Percentiles rank a stretch among this genome's conserved stretches.
Conservation (phyloP, 257 asterid species). For the Gentiana macrophylla region DNA sequence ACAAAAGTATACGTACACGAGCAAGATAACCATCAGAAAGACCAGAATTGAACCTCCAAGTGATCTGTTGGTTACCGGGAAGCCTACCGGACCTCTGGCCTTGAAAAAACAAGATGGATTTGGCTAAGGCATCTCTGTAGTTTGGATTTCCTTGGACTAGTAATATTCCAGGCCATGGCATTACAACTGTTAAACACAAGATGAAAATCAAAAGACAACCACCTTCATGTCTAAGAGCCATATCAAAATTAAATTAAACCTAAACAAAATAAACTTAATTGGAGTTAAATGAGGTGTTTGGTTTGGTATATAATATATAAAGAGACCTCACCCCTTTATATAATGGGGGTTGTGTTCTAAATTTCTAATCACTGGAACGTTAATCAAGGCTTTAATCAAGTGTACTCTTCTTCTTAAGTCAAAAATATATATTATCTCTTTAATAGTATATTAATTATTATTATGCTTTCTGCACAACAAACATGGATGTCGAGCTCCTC, state of each 20-base stretch:
- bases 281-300: no score
- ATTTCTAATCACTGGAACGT: no score
- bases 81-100: constrained; percentile 83
- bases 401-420: no score
- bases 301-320: no score
- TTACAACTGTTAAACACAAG: constrained; percentile 10
- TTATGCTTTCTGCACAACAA: no score
- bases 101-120: constrained; percentile 75
- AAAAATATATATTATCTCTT: no score
- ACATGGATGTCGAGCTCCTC: no score
- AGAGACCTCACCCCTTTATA: background rate
- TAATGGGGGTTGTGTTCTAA: no score
- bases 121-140: constrained; percentile 68
- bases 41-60: constrained; percentile 64
- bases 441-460: no score
- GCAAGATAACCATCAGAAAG: constrained; percentile 59
- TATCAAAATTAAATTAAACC: background rate
- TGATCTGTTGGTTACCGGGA: constrained; percentile 30
- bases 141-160: constrained; percentile 28
- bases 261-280: no score
- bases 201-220: constrained; percentile 10
- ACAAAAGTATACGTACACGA: constrained; percentile 17
- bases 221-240: constrained; percentile 19
- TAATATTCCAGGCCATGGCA: constrained; percentile 5
- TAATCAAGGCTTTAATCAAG: no score